Conservation (phyloP, 2,329 filamentous ascomycete species). For the Moelleriella libera region DNA sequence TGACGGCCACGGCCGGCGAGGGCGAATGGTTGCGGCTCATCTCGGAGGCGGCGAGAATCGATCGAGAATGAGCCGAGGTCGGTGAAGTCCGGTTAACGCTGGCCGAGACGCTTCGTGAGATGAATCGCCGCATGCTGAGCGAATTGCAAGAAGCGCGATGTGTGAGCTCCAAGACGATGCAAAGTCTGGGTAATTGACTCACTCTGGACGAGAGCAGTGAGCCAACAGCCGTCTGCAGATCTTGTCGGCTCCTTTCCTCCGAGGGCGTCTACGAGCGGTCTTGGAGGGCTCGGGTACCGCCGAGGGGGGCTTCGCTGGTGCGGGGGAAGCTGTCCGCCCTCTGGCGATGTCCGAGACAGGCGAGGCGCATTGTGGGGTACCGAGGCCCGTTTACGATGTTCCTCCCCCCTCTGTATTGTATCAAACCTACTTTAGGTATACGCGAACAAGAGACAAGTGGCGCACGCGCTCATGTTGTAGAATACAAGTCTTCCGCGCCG, state of each 20-base stretch:
- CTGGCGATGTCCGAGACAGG: neutral
- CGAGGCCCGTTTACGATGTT: too few relatives aligned
- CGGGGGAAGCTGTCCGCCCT: neutral
- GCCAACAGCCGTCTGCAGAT: too few relatives aligned
- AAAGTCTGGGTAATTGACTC: too few relatives aligned
- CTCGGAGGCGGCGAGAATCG: conserved; percentile 10
- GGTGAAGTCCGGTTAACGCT: conserved; percentile 15
- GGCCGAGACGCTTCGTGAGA: conserved; percentile 24
- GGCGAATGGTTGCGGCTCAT: conserved; percentile 18
- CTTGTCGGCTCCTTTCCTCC: neutral
- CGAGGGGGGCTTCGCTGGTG: too few relatives aligned
- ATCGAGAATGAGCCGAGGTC: neutral
- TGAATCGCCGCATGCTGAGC: conserved; percentile 29
- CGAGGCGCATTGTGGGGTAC: neutral
- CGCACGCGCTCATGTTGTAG: too few relatives aligned
- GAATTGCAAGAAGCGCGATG: too few relatives aligned
- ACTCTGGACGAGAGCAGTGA: too few relatives aligned
- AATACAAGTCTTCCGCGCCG: too few relatives aligned
- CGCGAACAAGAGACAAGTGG: too few relatives aligned
- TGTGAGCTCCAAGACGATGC: too few relatives aligned
- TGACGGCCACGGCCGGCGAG: conserved; percentile 24
- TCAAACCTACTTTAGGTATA: too few relatives aligned
- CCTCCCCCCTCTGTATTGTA: too few relatives aligned
- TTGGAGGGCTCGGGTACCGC: neutral
- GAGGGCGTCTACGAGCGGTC: neutral